Evolutionary conservation across 345 rosid species (phyloP).

Genomic region (thale cress (Arabidopsis thaliana)): TAIR10.1 NC_003074.8:9530501-9531000

Average conservation of each 20-base stretch:
- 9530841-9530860: constrained; percentile 45
- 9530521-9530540: constrained; percentile 7
- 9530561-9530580: constrained; percentile 1
- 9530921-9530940: constrained; percentile 34
- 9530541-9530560: not conserved
- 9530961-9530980: constrained; percentile 9
- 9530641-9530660: too few species aligned
- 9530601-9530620: not conserved
- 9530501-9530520: constrained; percentile 1
- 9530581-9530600: not conserved
- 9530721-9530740: constrained; percentile 30
- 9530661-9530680: not conserved
- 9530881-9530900: constrained; percentile 33
- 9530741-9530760: not conserved
- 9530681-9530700: not conserved
- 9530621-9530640: not conserved
- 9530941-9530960: constrained; percentile 21
- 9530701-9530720: constrained; percentile 17
- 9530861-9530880: constrained; percentile 42
- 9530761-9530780: not conserved
- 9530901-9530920: constrained; percentile 47
- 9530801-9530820: constrained; percentile 15
- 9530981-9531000: constrained; percentile 14
- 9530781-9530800: constrained; percentile 24
- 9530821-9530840: not conserved